Conservation (phyloP, 163 green algal genomes). For the Scenedesmus sp. region DNA sequence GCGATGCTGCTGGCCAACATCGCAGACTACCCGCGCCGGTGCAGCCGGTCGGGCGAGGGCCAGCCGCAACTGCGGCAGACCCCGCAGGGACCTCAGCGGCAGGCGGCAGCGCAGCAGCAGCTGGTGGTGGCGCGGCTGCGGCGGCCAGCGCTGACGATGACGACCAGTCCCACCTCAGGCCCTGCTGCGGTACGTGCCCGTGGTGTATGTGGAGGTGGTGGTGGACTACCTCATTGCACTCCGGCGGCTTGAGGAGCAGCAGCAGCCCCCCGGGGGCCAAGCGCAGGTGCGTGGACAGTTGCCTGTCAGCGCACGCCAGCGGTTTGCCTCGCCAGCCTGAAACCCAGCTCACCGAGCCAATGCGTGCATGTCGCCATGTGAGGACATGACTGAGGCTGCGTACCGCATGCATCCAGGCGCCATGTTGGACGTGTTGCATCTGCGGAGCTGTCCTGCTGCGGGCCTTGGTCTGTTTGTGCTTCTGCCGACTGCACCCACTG, state of each 20-base stretch:
- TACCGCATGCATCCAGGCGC: too few relatives aligned
- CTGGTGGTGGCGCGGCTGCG: not conserved
- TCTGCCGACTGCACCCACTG: not conserved
- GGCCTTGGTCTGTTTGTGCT: not conserved
- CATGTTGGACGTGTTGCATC: not conserved
- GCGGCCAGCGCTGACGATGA: not conserved
- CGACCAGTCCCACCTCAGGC: slow-evolving; percentile 8
- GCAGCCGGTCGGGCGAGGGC: not conserved
- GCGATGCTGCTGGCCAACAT: slow-evolving; percentile 1
- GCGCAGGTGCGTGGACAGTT: not conserved
- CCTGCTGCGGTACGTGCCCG: slow-evolving; percentile 81
- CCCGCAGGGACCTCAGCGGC: not conserved
- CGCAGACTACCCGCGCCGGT: not conserved
- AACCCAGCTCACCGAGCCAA: too few relatives aligned
- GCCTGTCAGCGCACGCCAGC: not conserved
- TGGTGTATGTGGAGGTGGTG: slow-evolving; percentile 77
- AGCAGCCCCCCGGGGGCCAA: not conserved
- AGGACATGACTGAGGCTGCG: too few relatives aligned
- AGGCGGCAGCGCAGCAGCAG: not conserved
- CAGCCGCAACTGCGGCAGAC: not conserved
- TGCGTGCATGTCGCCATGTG: not conserved
- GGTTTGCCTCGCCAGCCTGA: not conserved
- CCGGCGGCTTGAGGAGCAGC: slow-evolving; percentile 15
- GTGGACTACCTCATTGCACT: slow-evolving; percentile 67
- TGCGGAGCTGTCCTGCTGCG: not conserved